phyloP scores from a whole-genome alignment of 148 eudicot species.

The Oxyria digyna region DNA sequence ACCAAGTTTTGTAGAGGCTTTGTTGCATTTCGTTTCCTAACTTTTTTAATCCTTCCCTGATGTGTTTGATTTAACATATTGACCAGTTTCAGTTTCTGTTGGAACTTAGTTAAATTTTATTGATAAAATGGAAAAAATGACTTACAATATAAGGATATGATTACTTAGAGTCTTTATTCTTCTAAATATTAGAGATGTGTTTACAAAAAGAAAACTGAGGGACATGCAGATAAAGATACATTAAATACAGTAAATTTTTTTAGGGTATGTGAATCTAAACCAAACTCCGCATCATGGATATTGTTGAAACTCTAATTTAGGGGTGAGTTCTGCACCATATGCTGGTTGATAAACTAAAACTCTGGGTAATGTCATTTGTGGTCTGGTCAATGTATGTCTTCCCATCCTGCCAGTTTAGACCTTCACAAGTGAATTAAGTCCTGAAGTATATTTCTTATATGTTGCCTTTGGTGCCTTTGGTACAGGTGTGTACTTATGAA shows the following conservation, averaged over 20 bases:
- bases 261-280: background rate
- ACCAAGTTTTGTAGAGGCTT: background rate
- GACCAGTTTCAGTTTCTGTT: background rate
- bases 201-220: too few species aligned
- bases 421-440: background rate
- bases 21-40: background rate
- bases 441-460: background rate
- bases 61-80: background rate
- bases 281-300: background rate
- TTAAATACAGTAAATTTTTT: background rate
- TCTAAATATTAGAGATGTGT: too few species aligned
- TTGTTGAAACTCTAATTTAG: background rate
- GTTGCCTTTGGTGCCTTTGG: slow-evolving; percentile 8
- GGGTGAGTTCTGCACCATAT: too few species aligned
- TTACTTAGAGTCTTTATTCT: too few species aligned
- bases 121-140: background rate
- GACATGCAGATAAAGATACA: background rate
- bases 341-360: too few species aligned
- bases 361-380: too few species aligned
- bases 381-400: too few species aligned
- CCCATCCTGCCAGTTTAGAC: background rate
- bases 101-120: background rate
- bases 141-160: too few species aligned
- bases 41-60: background rate
- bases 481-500: slow-evolving; percentile 82